Base-by-base conservation (phyloP, 345 rosid genomes). In the Carallia brachiata region DNA sequence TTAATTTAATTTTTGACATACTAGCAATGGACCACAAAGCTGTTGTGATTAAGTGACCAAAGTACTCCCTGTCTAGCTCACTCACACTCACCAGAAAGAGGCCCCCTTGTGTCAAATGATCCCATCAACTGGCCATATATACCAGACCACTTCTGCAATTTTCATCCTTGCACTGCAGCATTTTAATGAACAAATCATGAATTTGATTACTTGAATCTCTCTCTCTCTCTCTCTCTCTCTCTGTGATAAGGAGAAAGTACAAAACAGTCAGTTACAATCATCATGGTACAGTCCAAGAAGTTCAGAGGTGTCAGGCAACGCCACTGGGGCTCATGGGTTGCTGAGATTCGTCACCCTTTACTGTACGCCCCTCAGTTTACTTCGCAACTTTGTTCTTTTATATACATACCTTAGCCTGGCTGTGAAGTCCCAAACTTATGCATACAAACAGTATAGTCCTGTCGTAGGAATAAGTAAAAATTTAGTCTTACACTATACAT, bases 261-360 rank as follows among this genome's bases (percentile, higher is more conserved):
- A 12, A 7, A 30, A 5, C 2, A 6, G 44, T 62, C 39, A 15
- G 31, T 27, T 9, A 17, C 61, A 39, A 36, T 37, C 32, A 48
- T 40, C n/a, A 84, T 84, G 88, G 86, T 73, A 65, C 86, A 82
- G 36, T 73, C 90, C 66, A 90, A 86, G 87, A 90, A 90, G 86
- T 90, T 87, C 87, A 87, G 89, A 86, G 96, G 96, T 74, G 96
- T 89, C 84, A 86, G 96, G 86, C 96, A 88, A 70, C 92, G 96
- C 75, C 96, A 90, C 47, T 90, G 96, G 96, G 96, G 96, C 77
- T 86, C 96, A 8, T 90, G 96, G 96, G 96, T 90, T 73, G 83
- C 92, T 67, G 96, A 89, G 84, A 89, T 89, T 83, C 92, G 92
- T 15, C 96, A 89, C 64, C 96, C 96, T 23, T 73, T 89, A 28